phyloP scores from a whole-genome alignment of 164 flowering plant genomes.

The Chloranthus sessilifolius region DNA sequence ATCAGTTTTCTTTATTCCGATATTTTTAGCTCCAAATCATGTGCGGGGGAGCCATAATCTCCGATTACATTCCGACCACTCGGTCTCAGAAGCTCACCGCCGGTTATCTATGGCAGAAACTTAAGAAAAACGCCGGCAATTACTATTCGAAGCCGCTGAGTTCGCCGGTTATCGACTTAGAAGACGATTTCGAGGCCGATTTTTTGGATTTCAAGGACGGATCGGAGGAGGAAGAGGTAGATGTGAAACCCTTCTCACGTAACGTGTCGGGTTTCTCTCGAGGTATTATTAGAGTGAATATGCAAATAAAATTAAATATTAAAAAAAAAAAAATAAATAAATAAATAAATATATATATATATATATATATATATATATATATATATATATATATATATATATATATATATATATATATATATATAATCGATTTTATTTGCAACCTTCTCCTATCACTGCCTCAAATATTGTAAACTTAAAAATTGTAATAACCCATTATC shows the following conservation, averaged over 20 bases:
- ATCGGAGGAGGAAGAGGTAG: conserved; percentile 35
- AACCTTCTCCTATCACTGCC: no score
- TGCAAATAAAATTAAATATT: background rate
- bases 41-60: conserved; percentile 97
- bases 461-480: no score
- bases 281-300: background rate
- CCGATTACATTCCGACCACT: conserved; percentile 56
- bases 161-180: conserved; percentile 22
- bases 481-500: no score
- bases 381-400: no score
- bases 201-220: conserved; percentile 67
- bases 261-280: conserved; percentile 24
- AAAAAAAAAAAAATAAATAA: no score
- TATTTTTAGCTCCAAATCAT: conserved; percentile 22
- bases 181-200: conserved; percentile 84
- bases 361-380: no score
- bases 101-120: conserved; percentile 47
- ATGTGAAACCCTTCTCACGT: conserved; percentile 37
- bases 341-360: no score
- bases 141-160: conserved; percentile 26
- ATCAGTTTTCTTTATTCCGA: no score
- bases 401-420: no score
- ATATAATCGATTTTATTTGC: no score
- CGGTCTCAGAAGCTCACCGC: conserved; percentile 38
- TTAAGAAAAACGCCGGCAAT: conserved; percentile 23